Evolutionary conservation across 2,329 filamentous ascomycete species (phyloP).

Genomic region (Westerdykella ornata): DNA sequence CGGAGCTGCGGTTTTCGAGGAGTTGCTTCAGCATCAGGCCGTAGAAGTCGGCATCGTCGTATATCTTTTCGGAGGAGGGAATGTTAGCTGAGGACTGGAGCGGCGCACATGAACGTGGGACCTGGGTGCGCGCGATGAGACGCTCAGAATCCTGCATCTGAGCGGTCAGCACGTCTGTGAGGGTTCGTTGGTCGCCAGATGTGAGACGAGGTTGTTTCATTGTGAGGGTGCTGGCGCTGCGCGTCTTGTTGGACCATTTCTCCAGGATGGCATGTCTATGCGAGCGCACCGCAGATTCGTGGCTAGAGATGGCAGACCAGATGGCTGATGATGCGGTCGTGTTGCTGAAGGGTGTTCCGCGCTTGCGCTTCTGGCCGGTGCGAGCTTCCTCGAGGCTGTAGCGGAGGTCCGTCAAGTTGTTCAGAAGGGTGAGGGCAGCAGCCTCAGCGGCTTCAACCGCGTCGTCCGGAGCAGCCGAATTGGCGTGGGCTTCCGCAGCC

Average conservation of each 20-base stretch:
- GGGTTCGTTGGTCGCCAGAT: conserved; percentile 52
- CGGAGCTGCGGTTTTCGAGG: conserved; percentile 76
- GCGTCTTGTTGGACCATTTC: conserved; percentile 83
- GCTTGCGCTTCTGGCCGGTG: conserved; percentile 56
- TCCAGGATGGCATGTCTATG: conserved; percentile 68
- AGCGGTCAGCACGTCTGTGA: conserved; percentile 61
- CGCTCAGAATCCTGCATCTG: conserved; percentile 62
- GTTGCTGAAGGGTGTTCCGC: conserved; percentile 41
- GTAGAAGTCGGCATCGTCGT: conserved; percentile 94
- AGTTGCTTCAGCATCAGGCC: conserved; percentile 87
- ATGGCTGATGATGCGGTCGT: conserved; percentile 58
- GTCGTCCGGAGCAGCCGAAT: conserved; percentile 40
- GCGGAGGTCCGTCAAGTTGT: conserved; percentile 66
- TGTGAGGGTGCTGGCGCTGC: conserved; percentile 52
- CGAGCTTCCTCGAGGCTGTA: conserved; percentile 50
- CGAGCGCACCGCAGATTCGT: conserved; percentile 54
- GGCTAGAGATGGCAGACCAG: conserved; percentile 62
- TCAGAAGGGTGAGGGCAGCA: conserved; percentile 79
- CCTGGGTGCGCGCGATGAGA: conserved; percentile 61
- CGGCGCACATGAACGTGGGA: conserved; percentile 70
- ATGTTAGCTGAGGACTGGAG: conserved; percentile 52
- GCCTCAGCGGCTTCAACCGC: conserved; percentile 71
- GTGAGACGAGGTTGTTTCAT: conserved; percentile 52
- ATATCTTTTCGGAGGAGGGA: conserved; percentile 58
- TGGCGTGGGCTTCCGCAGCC: conserved; percentile 16